A percentile compares a stretch with the other conserved stretches of the same genome.
These are phyloP conservation scores for Pyricularia sp. DNA, from an alignment of 2,329 filamentous ascomycete genomes.

Conservation along the genomic window DNA sequence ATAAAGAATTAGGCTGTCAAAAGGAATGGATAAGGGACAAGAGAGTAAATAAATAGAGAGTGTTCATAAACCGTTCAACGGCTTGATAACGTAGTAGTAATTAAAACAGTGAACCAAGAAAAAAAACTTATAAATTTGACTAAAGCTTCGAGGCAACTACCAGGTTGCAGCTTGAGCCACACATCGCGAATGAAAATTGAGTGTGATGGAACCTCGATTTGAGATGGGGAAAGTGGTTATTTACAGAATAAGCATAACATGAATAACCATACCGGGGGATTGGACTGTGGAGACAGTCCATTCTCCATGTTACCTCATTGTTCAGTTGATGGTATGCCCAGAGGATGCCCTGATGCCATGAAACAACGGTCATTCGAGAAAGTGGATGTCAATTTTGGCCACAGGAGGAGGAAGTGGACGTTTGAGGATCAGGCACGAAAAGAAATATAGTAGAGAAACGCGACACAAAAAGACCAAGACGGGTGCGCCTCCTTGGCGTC, in stretches of 20 bases:
- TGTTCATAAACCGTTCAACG: neutral
- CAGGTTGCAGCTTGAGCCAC: neutral
- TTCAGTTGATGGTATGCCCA: neutral
- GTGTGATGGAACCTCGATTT: neutral
- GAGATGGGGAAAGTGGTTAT: neutral
- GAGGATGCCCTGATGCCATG: neutral
- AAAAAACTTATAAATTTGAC: neutral
- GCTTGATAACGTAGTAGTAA: neutral
- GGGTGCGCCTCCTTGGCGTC: neutral
- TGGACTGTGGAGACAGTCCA: neutral
- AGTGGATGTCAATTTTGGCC: neutral
- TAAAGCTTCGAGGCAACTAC: neutral
- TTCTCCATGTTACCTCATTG: neutral
- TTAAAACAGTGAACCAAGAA: neutral
- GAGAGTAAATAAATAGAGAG: neutral
- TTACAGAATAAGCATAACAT: neutral
- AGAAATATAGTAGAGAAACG: neutral
- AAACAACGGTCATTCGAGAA: slow-evolving; percentile 2
- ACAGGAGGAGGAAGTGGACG: neutral
- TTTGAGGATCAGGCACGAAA: neutral
- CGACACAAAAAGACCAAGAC: neutral
- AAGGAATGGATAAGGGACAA: neutral
- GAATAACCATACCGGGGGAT: neutral
- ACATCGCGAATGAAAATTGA: neutral
- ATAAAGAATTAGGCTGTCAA: neutral